A percentile compares a stretch with the other conserved stretches of the same genome.
phyloP scores from a whole-genome alignment of 2,329 filamentous ascomycete species.

The Aspergillus novoparasiticus region DNA sequence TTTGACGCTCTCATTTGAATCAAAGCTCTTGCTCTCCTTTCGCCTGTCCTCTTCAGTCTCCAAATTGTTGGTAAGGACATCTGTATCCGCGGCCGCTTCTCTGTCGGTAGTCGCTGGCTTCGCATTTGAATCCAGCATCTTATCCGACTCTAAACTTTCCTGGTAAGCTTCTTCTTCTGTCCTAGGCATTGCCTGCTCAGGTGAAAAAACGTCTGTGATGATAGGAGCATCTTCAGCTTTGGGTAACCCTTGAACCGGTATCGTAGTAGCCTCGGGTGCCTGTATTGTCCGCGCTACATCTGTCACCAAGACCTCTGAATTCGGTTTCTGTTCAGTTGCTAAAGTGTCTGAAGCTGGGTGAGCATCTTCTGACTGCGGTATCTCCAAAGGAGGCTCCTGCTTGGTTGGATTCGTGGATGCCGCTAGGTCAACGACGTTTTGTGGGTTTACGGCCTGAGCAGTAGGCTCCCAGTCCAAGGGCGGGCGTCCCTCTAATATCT shows the following conservation, averaged over 20 bases:
- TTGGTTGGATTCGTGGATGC: too few relatives aligned
- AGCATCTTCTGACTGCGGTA: not conserved
- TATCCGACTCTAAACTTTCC: not conserved
- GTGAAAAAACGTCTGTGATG: not conserved
- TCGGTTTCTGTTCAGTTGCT: not conserved
- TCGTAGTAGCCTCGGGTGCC: not conserved
- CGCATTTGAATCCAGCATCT: conserved; percentile 6
- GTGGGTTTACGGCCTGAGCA: not conserved
- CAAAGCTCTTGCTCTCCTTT: conserved; percentile 18
- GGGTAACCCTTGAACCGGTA: not conserved
- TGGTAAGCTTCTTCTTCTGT: not conserved
- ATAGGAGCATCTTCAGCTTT: not conserved
- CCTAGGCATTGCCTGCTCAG: not conserved
- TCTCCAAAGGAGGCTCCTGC: not conserved
- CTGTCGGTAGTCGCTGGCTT: conserved; percentile 6
- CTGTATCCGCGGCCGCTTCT: conserved; percentile 14
- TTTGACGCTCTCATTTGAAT: conserved; percentile 12
- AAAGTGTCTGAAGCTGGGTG: not conserved
- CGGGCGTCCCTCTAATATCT: not conserved
- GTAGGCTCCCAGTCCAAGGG: not conserved
- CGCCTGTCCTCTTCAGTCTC: conserved; percentile 33
- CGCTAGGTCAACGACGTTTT: not conserved
- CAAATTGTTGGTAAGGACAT: conserved; percentile 23
- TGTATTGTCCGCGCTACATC: not conserved
- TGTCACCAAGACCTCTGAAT: not conserved